These are phyloP conservation scores for Pseudonitzschia pungens DNA, from an alignment of 108 stramenopile species.

Conservation along the genomic window DNA sequence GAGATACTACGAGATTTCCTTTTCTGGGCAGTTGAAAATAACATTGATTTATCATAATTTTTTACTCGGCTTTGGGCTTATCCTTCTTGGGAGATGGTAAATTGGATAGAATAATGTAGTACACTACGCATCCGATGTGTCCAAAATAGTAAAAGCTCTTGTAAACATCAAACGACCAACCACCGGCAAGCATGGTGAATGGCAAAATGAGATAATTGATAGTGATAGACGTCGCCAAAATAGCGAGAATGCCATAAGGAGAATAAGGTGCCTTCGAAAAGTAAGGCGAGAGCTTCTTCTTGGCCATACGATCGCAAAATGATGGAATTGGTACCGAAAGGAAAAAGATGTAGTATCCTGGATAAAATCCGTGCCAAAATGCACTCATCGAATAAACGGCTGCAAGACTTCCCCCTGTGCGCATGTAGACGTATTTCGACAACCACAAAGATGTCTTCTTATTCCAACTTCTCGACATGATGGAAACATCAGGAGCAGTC, in stretches of 20 bases:
- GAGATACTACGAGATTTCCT: no score
- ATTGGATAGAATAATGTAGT: conserved; percentile 60
- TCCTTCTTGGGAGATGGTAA: conserved; percentile 71
- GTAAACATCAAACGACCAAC: conserved; percentile 65
- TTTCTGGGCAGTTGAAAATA: no score
- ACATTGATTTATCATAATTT: no score
- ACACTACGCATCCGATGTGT: conserved; percentile 64
- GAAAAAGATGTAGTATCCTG: conserved; percentile 96
- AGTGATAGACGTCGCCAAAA: conserved; percentile 62
- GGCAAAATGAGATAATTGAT: conserved; percentile 81
- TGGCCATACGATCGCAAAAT: conserved; percentile 79
- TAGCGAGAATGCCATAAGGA: conserved; percentile 71
- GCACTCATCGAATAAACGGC: conserved; percentile 91
- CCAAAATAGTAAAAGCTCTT: conserved; percentile 82
- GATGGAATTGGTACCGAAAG: conserved; percentile 83
- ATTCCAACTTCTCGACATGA: conserved; percentile 90
- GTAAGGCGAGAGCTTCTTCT: conserved; percentile 83
- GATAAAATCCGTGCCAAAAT: conserved; percentile 98
- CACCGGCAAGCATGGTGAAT: conserved; percentile 71
- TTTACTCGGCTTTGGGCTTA: background rate
- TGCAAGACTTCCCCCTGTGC: conserved; percentile 75
- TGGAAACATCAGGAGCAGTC: conserved; percentile 83
- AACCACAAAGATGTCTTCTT: conserved; percentile 94
- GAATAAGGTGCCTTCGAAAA: conserved; percentile 70
- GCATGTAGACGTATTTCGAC: conserved; percentile 93